A percentile compares a stretch with the other conserved stretches of the same genome.
Conservation (phyloP, 495 filamentous ascomycete genomes). For the Ramalina intermedia region DNA sequence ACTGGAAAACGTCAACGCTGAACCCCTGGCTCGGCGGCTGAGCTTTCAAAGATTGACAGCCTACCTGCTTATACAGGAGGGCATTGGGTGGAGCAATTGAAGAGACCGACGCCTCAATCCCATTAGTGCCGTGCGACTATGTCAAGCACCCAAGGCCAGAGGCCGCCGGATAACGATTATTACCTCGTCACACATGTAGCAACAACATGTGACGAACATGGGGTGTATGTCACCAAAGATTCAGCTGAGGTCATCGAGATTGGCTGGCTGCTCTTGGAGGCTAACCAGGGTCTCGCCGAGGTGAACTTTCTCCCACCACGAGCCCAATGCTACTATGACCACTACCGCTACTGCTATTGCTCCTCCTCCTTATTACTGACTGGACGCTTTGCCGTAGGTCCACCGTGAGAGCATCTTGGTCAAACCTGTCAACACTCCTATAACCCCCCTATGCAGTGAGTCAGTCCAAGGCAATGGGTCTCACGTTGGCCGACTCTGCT, state of each 20-base stretch:
- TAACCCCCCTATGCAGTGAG: conserved; percentile 97
- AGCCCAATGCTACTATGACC: conserved; percentile 1
- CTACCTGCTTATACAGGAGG: too few relatives aligned
- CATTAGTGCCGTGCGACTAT: conserved; percentile 9
- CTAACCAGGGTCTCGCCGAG: conserved; percentile 72
- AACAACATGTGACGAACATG: conserved; percentile 97
- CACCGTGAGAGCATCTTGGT: conserved; percentile 91
- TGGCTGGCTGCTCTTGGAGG: conserved; percentile 91
- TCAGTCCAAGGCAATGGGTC: conserved; percentile 13
- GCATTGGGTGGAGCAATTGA: too few relatives aligned
- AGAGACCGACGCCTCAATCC: too few relatives aligned
- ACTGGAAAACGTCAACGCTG: too few relatives aligned
- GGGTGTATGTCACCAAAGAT: conserved; percentile 97
- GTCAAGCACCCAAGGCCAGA: conserved; percentile 19
- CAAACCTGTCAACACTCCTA: conserved; percentile 95
- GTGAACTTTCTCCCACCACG: conserved; percentile 33
- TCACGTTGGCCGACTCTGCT: conserved; percentile 22
- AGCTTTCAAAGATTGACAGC: too few relatives aligned
- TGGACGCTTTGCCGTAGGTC: conserved; percentile 38
- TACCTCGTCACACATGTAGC: conserved; percentile 97
- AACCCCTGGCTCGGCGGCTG: too few relatives aligned
- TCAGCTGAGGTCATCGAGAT: conserved; percentile 98
- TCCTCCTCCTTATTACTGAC: neutral
- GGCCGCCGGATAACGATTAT: conserved; percentile 63
- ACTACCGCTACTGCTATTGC: too few relatives aligned